Evolutionary conservation across 2,329 filamentous ascomycete species (phyloP), one percentile per base, ranked within the genome.

Genomic region (Paecilomyces dactylethromorphus): DNA sequence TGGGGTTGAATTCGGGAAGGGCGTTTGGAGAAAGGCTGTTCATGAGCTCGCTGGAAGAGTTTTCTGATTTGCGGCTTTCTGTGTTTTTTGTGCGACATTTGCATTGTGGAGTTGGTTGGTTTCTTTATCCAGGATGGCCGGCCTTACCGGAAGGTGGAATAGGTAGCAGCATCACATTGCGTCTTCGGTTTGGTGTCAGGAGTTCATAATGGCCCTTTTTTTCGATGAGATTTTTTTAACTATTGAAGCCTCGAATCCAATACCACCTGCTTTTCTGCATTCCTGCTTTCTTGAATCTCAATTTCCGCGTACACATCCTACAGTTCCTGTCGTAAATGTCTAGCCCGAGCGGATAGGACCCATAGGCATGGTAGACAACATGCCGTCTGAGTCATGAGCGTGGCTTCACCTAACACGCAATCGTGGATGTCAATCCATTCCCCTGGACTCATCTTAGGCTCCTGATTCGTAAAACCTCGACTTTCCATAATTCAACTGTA

Each of bases 1-100:
- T 2, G 64, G 60, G 21, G 13, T 63, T 3, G 61, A 66, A 52
- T 66, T 77, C 52, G 75, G 75, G 13, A 67, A 68, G 49, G 75
- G 75, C 1, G 59, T 74, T 50, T 78, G 75, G 75, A 71, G 71
- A 31, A 71, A 70, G 60, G 74, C 75, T 6, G 73, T 76, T 31
- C 69, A 66, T 45, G 66, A 63, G 53, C 69, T 76, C 59, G 71
- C 69, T 7, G 67, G 67, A 31, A 71, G 66, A 56, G 70, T 71
- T 13, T 76, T 76, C 61, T 52, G 50, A 52, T 13, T 11, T 21
- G n/a, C 7, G 18, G n/a, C n/a, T 18, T 39, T 39, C 11, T 8
- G 7, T n/a, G 15, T 5, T 3, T 39, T 39, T 10, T 21, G n/a
- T 45, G 3, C 39, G 7, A 1, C 18, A 45, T 8, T 45, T 18